These are phyloP conservation scores for Cercospora nicotianae DNA, from an alignment of 2,329 filamentous ascomycete genomes.

Conservation along the genomic window DNA sequence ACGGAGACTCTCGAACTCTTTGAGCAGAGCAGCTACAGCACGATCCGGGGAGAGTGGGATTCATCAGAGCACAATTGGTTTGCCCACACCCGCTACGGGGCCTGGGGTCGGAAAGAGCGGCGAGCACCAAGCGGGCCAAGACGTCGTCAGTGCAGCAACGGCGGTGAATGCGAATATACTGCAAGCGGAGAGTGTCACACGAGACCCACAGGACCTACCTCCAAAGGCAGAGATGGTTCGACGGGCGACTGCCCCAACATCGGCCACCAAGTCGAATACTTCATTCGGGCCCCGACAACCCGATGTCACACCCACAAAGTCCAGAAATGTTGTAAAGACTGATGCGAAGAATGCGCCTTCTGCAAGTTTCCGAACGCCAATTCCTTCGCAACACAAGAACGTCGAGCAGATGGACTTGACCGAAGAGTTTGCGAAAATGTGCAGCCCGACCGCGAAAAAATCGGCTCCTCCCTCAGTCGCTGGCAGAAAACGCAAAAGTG, in stretches of 20 bases:
- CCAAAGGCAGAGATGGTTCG: constrained; percentile 44
- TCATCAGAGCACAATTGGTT: background rate
- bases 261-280: constrained; percentile 40
- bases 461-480: constrained; percentile 12
- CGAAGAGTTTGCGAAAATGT: constrained; percentile 28
- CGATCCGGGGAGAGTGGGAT: background rate
- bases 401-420: constrained; percentile 41
- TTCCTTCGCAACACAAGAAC: constrained; percentile 1
- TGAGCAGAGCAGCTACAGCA: background rate
- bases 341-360: constrained; percentile 1
- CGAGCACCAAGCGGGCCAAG: background rate
- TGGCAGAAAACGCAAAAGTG: constrained; percentile 49
- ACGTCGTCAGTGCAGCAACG: background rate
- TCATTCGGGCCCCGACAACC: constrained; percentile 19
- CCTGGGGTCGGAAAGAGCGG: background rate
- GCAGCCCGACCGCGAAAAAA: constrained; percentile 26
- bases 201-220: background rate
- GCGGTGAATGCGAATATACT: background rate
- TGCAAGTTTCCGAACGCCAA: background rate
- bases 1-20: background rate
- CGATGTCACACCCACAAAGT: constrained; percentile 20
- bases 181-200: background rate
- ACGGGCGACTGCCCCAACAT: constrained; percentile 46
- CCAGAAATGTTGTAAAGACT: background rate
- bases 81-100: background rate